A percentile compares a stretch with the other conserved stretches of the same genome.
phyloP scores from a whole-genome alignment of 768 basidiomycete genomes.

The Lactarius pseudohatsudake region DNA sequence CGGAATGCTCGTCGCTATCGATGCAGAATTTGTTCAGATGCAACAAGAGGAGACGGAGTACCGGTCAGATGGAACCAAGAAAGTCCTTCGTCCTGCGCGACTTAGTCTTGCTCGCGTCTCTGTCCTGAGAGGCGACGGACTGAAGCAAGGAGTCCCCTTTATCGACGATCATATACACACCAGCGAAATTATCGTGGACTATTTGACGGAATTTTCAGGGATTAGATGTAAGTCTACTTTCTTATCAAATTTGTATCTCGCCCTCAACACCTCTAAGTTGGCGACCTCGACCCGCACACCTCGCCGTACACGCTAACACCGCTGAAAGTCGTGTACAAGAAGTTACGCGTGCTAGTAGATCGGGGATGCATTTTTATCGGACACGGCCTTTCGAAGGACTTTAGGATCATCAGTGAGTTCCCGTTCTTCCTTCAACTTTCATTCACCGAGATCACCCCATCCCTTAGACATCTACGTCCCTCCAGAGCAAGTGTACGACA shows the following conservation, averaged over 20 bases:
- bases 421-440: background rate
- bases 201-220: slow-evolving; percentile 95
- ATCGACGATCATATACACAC: slow-evolving; percentile 99
- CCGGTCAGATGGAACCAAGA: slow-evolving; percentile 92
- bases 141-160: slow-evolving; percentile 81
- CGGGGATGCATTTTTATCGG: slow-evolving; percentile 96
- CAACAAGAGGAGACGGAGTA: slow-evolving; percentile 98
- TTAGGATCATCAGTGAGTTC: slow-evolving; percentile 92
- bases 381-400: slow-evolving; percentile 96
- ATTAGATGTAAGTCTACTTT: slow-evolving; percentile 69
- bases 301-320: slow-evolving; percentile 91
- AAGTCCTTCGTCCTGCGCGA: slow-evolving; percentile 86
- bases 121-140: slow-evolving; percentile 83
- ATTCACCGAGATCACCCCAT: background rate
- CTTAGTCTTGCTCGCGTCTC: slow-evolving; percentile 94
- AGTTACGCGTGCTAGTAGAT: slow-evolving; percentile 89
- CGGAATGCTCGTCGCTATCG: slow-evolving; percentile 90
- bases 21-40: slow-evolving; percentile 97
- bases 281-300: slow-evolving; percentile 83
- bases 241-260: slow-evolving; percentile 6
- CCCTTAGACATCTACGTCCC: slow-evolving; percentile 89
- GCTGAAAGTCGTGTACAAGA: slow-evolving; percentile 98
- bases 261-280: slow-evolving; percentile 51
- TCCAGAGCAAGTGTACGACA: slow-evolving; percentile 93
- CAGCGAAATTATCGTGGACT: slow-evolving; percentile 93